Base-by-base conservation (phyloP, 2,329 filamentous ascomycete species). In the Apiospora koreana region DNA sequence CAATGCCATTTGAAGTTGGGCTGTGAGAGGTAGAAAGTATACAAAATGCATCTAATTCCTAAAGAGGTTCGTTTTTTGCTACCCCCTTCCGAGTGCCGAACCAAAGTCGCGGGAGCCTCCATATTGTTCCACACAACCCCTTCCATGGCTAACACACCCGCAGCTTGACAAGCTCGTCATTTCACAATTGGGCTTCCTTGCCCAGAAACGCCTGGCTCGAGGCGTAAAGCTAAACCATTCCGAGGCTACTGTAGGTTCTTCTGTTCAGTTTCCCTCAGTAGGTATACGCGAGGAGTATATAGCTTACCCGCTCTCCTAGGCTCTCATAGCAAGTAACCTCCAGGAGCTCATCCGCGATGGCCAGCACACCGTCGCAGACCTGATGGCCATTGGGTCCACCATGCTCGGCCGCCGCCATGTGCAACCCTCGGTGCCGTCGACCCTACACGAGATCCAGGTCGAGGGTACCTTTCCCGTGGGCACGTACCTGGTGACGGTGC, bases 281-380 rank as follows among this genome's bases (percentile, higher is more conserved):
- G 31, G 41, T 21, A 28, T 21, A 10, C 16, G n/a, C 2, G 10
- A 16, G 28, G 18, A 31, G 18, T 5, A 3, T 18, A 18, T 18
- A 7, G 66, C 45, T 68, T 25, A 68, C 45, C 9, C 45, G 2
- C 45, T 5, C n/a, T 18, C 46, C 28, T 67, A 93, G 91, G 92
- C 92, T 38, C 87, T 95, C 74, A 97, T 98, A 77, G 91, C 95
- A 72, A 94, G 89, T 79, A 95, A 95, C 80, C 87, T 98, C 67
- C 95, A 98, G 81, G 95, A 98, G 88, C 91, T 98, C 77, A 97
- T 98, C 80, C 95, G 95, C 80, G 95, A 98, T 95, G 95, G 95
- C 79, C 91, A 92, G 75, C 94, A 98, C 83, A 93, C 89, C 18
- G 95, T 98, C 69, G 92, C 95, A 48, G 94, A 97, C 80, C 93